Conservation (phyloP, 2,329 filamentous ascomycete species). For the Calonectria fujianensis region DNA sequence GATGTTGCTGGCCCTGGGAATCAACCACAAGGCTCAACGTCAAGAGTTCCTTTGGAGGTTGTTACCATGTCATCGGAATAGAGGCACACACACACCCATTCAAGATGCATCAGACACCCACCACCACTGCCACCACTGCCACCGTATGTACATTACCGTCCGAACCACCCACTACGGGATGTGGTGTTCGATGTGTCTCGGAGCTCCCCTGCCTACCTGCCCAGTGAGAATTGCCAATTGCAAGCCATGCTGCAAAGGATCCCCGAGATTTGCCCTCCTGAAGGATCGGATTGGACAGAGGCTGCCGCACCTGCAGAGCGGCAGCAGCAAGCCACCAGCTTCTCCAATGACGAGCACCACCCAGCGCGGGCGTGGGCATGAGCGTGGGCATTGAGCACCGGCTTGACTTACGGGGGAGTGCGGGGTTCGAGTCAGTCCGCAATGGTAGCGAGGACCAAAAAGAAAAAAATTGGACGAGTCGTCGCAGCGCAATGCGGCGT, state of each 20-base stretch:
- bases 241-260: constrained; percentile 23
- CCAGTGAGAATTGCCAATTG: constrained; percentile 38
- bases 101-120: constrained; percentile 12
- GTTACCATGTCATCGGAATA: constrained; percentile 34
- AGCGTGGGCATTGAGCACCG: constrained; percentile 2
- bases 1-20: not conserved
- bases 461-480: not conserved
- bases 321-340: constrained; percentile 27
- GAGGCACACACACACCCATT: constrained; percentile 27
- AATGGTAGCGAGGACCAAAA: constrained; percentile 11
- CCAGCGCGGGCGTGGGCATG: not conserved
- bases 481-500: constrained; percentile 4
- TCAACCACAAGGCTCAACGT: constrained; percentile 26
- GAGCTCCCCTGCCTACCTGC: constrained; percentile 22
- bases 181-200: constrained; percentile 24
- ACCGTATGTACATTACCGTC: constrained; percentile 32
- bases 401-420: constrained; percentile 19
- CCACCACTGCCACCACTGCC: constrained; percentile 28
- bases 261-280: constrained; percentile 22
- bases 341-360: constrained; percentile 2
- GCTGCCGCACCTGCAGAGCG: constrained; percentile 16
- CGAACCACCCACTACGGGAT: constrained; percentile 28
- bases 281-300: constrained; percentile 17
- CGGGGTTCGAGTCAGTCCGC: constrained; percentile 26
- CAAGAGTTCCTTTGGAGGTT: constrained; percentile 18